Evolutionary conservation across 768 basidiomycete species (phyloP).

Genomic region (Mycena alexandri): DNA sequence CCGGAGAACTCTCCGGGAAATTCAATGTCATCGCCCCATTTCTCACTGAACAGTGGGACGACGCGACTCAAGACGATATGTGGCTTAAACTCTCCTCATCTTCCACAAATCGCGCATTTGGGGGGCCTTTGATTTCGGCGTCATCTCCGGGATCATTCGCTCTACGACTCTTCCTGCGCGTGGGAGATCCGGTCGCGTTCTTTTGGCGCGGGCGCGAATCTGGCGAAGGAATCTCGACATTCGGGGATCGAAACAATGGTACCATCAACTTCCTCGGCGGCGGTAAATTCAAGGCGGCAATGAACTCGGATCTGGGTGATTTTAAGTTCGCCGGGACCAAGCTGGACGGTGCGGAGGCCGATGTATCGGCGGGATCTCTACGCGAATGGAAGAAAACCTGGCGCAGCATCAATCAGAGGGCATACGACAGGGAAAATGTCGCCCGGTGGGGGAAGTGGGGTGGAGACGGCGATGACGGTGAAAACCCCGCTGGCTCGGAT

Average conservation of each 20-base stretch:
- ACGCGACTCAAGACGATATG: constrained; percentile 16
- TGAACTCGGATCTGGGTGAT: constrained; percentile 33
- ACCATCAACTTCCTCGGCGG: constrained; percentile 41
- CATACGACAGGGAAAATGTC: constrained; percentile 36
- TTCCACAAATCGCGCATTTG: constrained; percentile 43
- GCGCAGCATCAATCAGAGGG: constrained; percentile 36
- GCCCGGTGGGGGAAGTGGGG: constrained; percentile 41
- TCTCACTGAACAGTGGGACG: constrained; percentile 38
- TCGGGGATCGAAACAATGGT: constrained; percentile 35
- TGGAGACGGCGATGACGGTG: constrained; percentile 28
- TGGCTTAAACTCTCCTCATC: constrained; percentile 43
- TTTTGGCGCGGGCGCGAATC: constrained; percentile 42
- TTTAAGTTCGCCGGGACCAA: constrained; percentile 41
- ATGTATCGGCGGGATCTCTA: constrained; percentile 31
- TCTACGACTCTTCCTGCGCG: constrained; percentile 32
- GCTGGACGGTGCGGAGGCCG: constrained; percentile 16
- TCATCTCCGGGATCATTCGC: constrained; percentile 42
- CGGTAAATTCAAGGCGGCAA: constrained; percentile 39
- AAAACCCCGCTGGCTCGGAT: constrained; percentile 20
- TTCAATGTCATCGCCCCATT: constrained; percentile 39
- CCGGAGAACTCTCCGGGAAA: constrained; percentile 24
- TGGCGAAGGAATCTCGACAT: constrained; percentile 38
- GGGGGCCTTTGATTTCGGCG: constrained; percentile 44
- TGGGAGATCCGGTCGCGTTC: constrained; percentile 33
- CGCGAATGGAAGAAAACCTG: constrained; percentile 40